Base-by-base conservation (phyloP, 2,329 filamentous ascomycete species). In the Penicillium griseofulvum region DNA sequence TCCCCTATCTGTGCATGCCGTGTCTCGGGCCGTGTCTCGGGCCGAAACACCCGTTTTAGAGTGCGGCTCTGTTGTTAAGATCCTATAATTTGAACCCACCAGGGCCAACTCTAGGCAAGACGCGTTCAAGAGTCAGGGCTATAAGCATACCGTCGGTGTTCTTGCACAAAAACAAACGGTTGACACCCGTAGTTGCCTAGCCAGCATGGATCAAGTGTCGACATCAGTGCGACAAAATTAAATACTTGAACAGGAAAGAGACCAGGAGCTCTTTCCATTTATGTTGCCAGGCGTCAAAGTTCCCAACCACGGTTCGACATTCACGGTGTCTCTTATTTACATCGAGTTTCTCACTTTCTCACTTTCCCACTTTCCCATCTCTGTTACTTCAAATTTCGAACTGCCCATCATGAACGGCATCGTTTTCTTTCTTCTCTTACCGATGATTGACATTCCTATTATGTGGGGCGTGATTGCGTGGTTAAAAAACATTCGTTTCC, bases 151-250 rank as follows among this genome's bases (percentile, higher is more conserved):
- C 12, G 16, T 24, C 6, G 56, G 57, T 5, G 37, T 60, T 10
- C 39, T 61, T 29, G 47, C 44, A 0, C 61, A 57, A 29, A 11
- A 50, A 4, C 53, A 36, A 14, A 52, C 56, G 0, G 37, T 57
- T 1, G 60, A 62, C 11, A 41, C 53, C 39, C 58, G 58, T 36
- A 43, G 48, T 31, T 58, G 50, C 12, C 37, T 55, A 5, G 58
- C 57, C 1, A 56, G 61, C 0, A 59, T 64, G 19, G 56, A 65
- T 51, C 54, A 55, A 1, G 34, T 36, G 4, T 54, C 54, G 0
- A 61, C 9, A 63, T 59, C 41, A 59, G 56, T 7, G 59, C 62
- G 1, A 62, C 38, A 57, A 38, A n/a, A n/a, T n/a, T 2, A 36
- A 51, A 5, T 62, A 12, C 2, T 2, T 28, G 10, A 39, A 8